Percentiles rank a stretch among this genome's conserved stretches.
Conservation (phyloP, 306 rosid genomes). For the Gynostemma pentaphyllum region DNA sequence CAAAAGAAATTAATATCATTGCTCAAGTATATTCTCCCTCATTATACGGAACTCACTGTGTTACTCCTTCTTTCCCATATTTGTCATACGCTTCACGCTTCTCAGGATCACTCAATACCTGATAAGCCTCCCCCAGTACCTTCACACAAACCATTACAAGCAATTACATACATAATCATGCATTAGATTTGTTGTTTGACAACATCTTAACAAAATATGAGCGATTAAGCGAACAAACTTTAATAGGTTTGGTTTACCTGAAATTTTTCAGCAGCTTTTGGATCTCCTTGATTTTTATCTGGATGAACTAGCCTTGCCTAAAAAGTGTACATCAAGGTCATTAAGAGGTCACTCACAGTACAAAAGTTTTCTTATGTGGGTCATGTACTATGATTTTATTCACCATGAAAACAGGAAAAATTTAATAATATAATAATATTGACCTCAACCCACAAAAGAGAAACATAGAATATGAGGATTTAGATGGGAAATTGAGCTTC, state of each 20-base stretch:
- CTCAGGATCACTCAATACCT: conserved; percentile 82
- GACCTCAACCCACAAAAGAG: not conserved
- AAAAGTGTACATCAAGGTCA: conserved; percentile 4
- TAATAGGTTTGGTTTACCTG: conserved; percentile 36
- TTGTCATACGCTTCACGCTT: conserved; percentile 89
- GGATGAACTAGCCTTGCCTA: conserved; percentile 96
- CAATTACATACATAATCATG: not conserved
- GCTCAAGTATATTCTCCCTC: not conserved
- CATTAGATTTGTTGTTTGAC: not conserved
- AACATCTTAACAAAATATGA: not conserved
- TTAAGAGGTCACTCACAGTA: not conserved
- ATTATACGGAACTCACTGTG: conserved; percentile 43
- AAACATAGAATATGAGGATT: not conserved
- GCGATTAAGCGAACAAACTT: not conserved
- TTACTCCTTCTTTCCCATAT: conserved; percentile 67
- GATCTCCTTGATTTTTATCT: conserved; percentile 91
- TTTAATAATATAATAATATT: no score
- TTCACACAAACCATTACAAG: conserved; percentile 11
- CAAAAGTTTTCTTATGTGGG: not conserved
- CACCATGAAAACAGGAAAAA: not conserved
- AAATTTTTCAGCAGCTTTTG: conserved; percentile 76
- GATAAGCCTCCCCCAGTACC: conserved; percentile 98
- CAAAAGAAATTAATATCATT: not conserved
- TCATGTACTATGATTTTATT: not conserved
- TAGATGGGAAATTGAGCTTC: no score